Evolutionary conservation across 805 yeast species (phyloP).

Genomic region (Candida germanica): DNA sequence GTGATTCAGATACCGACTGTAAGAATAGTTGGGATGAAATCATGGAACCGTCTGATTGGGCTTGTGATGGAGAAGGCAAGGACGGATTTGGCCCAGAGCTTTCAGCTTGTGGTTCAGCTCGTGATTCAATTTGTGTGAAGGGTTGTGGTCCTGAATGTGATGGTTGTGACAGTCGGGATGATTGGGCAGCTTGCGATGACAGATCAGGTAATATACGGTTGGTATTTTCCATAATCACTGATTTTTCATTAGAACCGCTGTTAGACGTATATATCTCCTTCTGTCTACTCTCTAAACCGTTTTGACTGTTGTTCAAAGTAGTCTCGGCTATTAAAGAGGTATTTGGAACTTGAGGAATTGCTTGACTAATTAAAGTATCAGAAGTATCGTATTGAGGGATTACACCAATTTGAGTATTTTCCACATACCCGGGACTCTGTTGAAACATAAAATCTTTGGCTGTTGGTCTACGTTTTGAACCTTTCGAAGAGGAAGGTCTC

Average conservation of each 20-base stretch:
- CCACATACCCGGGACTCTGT: conserved; percentile 2
- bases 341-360: conserved; percentile 6
- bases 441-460: conserved; percentile 5
- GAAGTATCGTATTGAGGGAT: neutral
- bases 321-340: conserved; percentile 5
- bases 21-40: neutral
- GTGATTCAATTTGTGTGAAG: conserved; percentile 6
- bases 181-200: conserved; percentile 2
- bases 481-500: neutral
- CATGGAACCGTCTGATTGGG: neutral
- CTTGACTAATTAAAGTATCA: conserved; percentile 6
- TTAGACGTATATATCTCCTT: conserved; percentile 2
- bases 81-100: no score
- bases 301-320: neutral
- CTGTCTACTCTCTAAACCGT: neutral
- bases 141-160: no score
- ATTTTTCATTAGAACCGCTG: conserved; percentile 1
- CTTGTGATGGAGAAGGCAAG: no score
- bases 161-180: no score
- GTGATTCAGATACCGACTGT: neutral
- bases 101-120: neutral
- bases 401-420: neutral
- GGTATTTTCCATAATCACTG: neutral
- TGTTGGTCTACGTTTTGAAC: neutral
- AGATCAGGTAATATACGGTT: neutral